Conservation (phyloP, 352 stramenopile species). For the Globisporangium yorkense region DNA sequence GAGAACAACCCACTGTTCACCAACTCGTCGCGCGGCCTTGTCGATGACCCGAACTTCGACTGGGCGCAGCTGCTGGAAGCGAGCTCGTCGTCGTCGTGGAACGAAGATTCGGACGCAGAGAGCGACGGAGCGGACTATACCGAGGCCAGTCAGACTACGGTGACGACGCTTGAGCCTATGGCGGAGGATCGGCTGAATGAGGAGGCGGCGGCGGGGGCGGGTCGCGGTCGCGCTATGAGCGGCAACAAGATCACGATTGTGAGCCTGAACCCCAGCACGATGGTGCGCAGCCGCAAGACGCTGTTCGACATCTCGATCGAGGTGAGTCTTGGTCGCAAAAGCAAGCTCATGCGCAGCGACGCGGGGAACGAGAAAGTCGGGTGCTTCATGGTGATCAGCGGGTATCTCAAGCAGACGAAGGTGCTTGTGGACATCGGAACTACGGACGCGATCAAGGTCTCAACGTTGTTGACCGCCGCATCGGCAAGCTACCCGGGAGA, state of each 20-base stretch:
- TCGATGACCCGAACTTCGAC: constrained; percentile 16
- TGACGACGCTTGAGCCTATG: constrained; percentile 13
- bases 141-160: constrained; percentile 5
- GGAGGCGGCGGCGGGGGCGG: neutral
- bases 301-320: constrained; percentile 54
- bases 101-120: constrained; percentile 21
- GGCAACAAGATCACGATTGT: constrained; percentile 18
- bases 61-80: constrained; percentile 13
- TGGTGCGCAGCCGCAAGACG: neutral
- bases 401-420: constrained; percentile 36
- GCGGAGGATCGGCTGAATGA: constrained; percentile 9
- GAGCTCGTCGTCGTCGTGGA: constrained; percentile 20
- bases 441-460: constrained; percentile 57
- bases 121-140: constrained; percentile 8
- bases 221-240: neutral
- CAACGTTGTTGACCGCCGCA: constrained; percentile 31
- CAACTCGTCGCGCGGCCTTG: constrained; percentile 9
- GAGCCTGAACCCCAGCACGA: constrained; percentile 11
- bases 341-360: constrained; percentile 44
- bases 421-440: constrained; percentile 44
- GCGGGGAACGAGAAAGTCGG: constrained; percentile 33
- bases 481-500: constrained; percentile 7
- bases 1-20: constrained; percentile 18
- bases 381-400: constrained; percentile 52
- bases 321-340: constrained; percentile 40